phyloP scores from a whole-genome alignment of 257 asterid genomes.

The Schizonepeta tenuifolia region DNA sequence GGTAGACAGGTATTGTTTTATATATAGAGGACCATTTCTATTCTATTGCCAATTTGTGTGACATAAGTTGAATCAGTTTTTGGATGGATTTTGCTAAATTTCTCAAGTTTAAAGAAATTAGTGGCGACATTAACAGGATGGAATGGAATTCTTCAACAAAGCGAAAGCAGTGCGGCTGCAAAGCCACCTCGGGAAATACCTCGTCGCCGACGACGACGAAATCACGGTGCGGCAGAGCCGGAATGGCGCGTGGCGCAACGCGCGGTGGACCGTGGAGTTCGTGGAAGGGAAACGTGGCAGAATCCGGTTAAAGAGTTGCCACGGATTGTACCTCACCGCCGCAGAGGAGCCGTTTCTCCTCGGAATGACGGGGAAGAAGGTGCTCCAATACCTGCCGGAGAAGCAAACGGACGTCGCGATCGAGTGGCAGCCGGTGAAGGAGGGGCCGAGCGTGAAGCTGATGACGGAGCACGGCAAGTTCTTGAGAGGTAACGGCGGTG shows the following conservation, averaged over 20 bases:
- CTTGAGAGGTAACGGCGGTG: conserved; percentile 78
- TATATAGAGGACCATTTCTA: no score
- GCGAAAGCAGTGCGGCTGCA: conserved; percentile 65
- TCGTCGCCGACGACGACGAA: conserved; percentile 65
- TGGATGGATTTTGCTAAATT: no score
- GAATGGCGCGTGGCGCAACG: conserved; percentile 56
- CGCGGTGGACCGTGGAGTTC: conserved; percentile 72
- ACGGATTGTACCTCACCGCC: conserved; percentile 76
- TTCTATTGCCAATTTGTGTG: no score
- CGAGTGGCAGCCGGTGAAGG: conserved; percentile 80
- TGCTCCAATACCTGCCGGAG: conserved; percentile 49
- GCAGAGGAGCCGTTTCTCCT: conserved; percentile 59
- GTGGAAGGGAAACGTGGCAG: conserved; percentile 50
- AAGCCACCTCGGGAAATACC: conserved; percentile 66
- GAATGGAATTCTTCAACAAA: conserved; percentile 62
- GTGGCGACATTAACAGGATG: conserved; percentile 25
- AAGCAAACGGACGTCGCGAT: conserved; percentile 33
- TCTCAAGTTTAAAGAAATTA: no score
- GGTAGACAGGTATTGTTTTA: conserved; percentile 32
- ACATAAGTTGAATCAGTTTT: no score
- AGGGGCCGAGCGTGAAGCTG: conserved; percentile 63
- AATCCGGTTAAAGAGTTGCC: conserved; percentile 70
- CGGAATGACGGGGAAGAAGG: conserved; percentile 80
- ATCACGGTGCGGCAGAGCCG: conserved; percentile 65
- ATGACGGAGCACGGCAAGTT: conserved; percentile 64